Evolutionary conservation across 1,284 basidiomycete genomes (phyloP), one percentile per base, ranked within the genome.

Genomic region (Neonothopanus nambi): DNA sequence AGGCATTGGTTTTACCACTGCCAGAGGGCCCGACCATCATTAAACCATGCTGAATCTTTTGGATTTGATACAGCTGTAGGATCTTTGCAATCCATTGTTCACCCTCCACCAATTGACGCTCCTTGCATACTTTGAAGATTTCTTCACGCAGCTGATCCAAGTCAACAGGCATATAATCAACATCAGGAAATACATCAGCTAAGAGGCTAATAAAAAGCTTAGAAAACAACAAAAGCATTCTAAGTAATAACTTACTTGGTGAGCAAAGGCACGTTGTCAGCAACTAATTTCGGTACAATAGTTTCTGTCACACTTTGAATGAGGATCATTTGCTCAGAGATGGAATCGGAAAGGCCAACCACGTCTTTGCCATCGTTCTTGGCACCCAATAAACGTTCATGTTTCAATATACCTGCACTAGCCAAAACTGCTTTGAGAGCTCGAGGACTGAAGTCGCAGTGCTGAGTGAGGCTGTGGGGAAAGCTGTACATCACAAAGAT

Each of bases 21-120:
- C 96, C 97, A 5, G 98, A 97, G 0, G 96, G 88, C 2, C 97
- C 97, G 48, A 99, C 97, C 91, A 99, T 96, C 95, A 99, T 99
- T 51, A 99, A 79, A 72, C 97, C 97, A 70, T 99, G 98, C 63
- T 98, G 95, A 58, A 99, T 99, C 77, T 96, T 98, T 73, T 99
- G 97, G 56, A 99, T 98, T 71, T 98, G 97, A 70, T 98, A 99
- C 12, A 99, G 81, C 70, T 99, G 97, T 23, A 99, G 77, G 58
- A 99, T 95, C 78, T 99, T 99, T 63, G 88, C 84, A 48, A 94
- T 81, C 96, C 98, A 99, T 21, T 86, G 82, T 44, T 95, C 92
- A 28, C 93, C 92, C 51, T 87, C 76, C 15, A 96, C 83, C 21
- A 98, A 78, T 38, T 94, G 88, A 17, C 86, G 85, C 70, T 98